Evolutionary conservation across 208 protist species (phyloP), one percentile per base, ranked within the genome.

Genomic region (Wallacemonas sp.): DNA sequence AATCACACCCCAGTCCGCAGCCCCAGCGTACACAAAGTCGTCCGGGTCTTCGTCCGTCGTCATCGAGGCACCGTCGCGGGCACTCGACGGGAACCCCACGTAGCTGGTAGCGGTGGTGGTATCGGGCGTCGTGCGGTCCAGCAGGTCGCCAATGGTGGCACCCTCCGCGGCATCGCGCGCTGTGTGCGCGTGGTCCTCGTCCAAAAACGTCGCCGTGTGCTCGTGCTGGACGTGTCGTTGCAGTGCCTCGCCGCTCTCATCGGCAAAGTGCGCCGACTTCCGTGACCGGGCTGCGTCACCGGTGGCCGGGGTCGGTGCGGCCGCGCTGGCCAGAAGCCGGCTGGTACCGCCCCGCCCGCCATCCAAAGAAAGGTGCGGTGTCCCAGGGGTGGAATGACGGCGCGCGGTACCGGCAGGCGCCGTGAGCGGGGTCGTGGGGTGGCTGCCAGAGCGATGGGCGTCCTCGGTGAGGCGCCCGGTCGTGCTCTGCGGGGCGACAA

Each of bases 1-100:
- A 46, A 88, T 78, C 22, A 79, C 74, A 16, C 73, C 65, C 71
- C 82, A 84, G 28, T 39, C 42, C 3, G 66, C 26, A 28, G 46
- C 16, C 5, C 52, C 70, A 14, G 52, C 29, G 38, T 42, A 41
- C 12, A 55, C 38, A 29, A 50, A 66, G 3, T 20, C 57, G 3
- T 71, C 74, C 8, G n/a, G 57, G 29, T 44, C 49, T 14, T 77
- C 67, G 38, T 41, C 36, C 36, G 36, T 7, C 36, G 36, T 14
- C 10, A 7, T 0, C 36, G 36, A 41, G 38, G 10, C 29, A 44
- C 39, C 57, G 33, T 44, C 55, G 10, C 20, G 14, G n/a, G 3
- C n/a, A n/a, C 10, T 28, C 4, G 3, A 4, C 22, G 57, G 57
- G 18, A 46, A 50, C 18, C 25, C 33, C 7, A 64, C 39, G 57